Evolutionary conservation across 2,329 filamentous ascomycete genomes (phyloP).

Genomic region (Cryphonectria parasitica): DNA sequence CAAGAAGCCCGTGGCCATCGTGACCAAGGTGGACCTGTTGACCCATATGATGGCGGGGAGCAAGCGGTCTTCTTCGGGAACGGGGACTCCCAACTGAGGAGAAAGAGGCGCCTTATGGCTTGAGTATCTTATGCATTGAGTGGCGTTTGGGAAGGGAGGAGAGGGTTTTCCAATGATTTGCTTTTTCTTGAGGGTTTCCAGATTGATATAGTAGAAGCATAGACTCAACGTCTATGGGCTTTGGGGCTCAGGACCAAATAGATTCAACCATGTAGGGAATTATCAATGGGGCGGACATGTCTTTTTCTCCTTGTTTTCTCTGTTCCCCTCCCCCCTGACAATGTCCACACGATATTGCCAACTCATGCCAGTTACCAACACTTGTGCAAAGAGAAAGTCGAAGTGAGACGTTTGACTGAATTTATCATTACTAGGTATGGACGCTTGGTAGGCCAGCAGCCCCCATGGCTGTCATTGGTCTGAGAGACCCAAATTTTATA

Average conservation of each 20-base stretch:
- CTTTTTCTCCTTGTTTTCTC: neutral
- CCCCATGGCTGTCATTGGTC: conserved; percentile 1
- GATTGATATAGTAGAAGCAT: conserved; percentile 20
- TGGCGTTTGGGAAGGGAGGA: conserved; percentile 14
- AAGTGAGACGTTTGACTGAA: neutral
- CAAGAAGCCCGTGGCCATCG: conserved; percentile 84
- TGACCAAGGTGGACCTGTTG: conserved; percentile 94
- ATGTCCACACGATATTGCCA: neutral
- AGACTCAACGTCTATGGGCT: conserved; percentile 40
- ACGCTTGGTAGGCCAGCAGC: neutral
- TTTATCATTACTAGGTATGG: conserved; percentile 7
- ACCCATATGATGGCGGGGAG: conserved; percentile 81
- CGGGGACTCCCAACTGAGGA: conserved; percentile 26
- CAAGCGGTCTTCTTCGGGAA: conserved; percentile 42
- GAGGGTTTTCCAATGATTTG: neutral
- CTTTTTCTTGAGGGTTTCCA: conserved; percentile 26
- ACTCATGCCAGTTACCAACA: neutral
- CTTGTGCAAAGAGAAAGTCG: neutral
- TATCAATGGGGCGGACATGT: neutral
- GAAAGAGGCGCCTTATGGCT: neutral
- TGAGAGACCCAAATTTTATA: conserved; percentile 48
- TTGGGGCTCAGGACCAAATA: conserved; percentile 17
- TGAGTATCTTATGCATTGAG: conserved; percentile 15
- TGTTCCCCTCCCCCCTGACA: neutral
- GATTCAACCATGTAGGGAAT: conserved; percentile 24